A percentile compares a stretch with the other conserved stretches of the same genome.
Conservation (phyloP, 306 rosid genomes). For the Astragalus membranaceus region DNA sequence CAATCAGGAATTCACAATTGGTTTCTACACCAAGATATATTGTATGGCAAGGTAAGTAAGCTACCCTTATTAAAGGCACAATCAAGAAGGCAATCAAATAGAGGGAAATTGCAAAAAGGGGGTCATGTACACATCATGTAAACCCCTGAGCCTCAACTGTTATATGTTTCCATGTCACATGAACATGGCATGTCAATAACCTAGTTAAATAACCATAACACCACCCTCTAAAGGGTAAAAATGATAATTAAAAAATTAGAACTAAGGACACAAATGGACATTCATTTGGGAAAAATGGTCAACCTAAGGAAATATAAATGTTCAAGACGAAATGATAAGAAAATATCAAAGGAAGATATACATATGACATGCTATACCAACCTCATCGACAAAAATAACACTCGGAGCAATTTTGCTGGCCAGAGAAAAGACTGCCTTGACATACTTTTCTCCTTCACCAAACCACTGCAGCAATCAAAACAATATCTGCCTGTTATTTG, state of each 20-base stretch:
- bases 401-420: constrained; percentile 98
- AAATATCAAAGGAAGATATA: background rate
- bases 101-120: background rate
- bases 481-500: background rate
- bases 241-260: background rate
- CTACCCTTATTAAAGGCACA: background rate
- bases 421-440: constrained; percentile 87
- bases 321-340: background rate
- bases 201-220: background rate
- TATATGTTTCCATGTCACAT: background rate
- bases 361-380: constrained; percentile 22
- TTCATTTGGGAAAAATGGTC: background rate
- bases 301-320: background rate
- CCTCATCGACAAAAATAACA: constrained; percentile 95
- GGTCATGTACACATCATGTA: background rate
- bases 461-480: constrained; percentile 71
- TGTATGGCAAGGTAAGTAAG: background rate
- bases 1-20: background rate
- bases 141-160: background rate
- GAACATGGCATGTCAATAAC: background rate
- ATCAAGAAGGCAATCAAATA: background rate
- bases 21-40: background rate
- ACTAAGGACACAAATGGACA: background rate
- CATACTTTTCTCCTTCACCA: constrained; percentile 96
- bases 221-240: background rate